A percentile compares a stretch with the other conserved stretches of the same genome.
Evolutionary conservation across 2,329 filamentous ascomycete species (phyloP).

Genomic region (Calonectria hawksworthii): DNA sequence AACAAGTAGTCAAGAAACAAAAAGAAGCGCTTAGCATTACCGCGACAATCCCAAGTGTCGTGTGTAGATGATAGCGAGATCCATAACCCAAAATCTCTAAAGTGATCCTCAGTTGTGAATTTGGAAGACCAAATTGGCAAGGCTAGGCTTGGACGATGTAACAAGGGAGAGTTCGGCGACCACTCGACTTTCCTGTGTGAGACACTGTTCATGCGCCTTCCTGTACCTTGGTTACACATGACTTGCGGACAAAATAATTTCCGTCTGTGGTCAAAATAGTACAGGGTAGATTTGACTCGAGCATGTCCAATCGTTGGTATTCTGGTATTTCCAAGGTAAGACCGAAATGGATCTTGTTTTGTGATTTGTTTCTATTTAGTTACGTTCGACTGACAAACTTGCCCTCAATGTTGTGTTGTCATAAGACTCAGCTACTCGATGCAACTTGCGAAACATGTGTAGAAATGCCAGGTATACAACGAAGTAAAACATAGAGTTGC

Average conservation of each 20-base stretch:
- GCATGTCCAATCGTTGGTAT: background rate
- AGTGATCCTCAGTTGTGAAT: background rate
- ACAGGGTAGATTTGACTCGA: background rate
- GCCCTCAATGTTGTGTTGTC: background rate
- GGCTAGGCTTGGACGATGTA: background rate
- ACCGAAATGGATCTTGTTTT: background rate
- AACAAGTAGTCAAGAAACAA: background rate
- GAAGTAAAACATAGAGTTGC: background rate
- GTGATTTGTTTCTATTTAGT: background rate
- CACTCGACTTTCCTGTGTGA: background rate
- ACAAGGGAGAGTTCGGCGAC: background rate
- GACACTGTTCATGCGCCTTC: background rate
- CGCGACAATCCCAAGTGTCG: background rate
- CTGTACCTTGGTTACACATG: background rate
- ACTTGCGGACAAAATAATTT: background rate
- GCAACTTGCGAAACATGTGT: background rate
- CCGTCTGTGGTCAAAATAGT: background rate
- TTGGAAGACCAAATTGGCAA: background rate
- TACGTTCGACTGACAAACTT: background rate
- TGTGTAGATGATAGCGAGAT: background rate
- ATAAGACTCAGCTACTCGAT: background rate
- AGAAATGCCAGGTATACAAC: background rate
- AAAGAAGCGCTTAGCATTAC: too few species aligned
- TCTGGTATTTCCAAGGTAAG: background rate
- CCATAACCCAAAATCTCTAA: too few species aligned